Conservation (phyloP, 169 alveolate species). For the Plasmodium yoelii region DNA sequence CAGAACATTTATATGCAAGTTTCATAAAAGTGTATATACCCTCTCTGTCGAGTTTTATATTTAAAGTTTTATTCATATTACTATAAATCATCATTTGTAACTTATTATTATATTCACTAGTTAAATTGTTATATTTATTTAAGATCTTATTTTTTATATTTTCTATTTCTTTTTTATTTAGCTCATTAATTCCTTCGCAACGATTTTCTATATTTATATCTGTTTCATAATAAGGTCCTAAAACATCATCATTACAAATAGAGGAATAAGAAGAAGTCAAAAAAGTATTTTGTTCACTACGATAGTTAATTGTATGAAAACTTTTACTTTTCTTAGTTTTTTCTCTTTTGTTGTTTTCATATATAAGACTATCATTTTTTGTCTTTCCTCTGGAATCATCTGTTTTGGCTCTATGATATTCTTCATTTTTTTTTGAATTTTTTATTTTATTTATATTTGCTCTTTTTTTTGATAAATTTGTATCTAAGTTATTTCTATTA, state of each 20-base stretch:
- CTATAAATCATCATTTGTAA: constrained; percentile 8
- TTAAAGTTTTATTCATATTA: constrained; percentile 1
- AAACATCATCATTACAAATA: neutral
- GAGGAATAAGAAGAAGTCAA: neutral
- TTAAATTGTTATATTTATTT: constrained; percentile 26
- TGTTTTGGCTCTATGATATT: constrained; percentile 10
- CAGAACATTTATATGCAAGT: constrained; percentile 14
- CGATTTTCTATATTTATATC: constrained; percentile 5
- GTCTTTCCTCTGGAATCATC: neutral
- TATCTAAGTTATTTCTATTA: constrained; percentile 11
- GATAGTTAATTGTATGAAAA: neutral
- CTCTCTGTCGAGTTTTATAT: constrained; percentile 25
- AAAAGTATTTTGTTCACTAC: neutral
- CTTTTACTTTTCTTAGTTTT: neutral
- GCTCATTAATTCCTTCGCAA: neutral
- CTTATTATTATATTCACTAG: constrained; percentile 15
- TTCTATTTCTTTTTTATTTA: constrained; percentile 18
- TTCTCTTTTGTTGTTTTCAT: neutral
- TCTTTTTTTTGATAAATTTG: constrained; percentile 24
- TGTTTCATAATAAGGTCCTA: neutral
- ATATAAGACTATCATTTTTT: neutral
- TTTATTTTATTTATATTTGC: constrained; percentile 11
- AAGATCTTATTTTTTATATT: constrained; percentile 23
- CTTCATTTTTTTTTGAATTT: constrained; percentile 9
- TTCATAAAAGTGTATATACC: constrained; percentile 27